Percentiles rank a stretch among this genome's conserved stretches.
Evolutionary conservation across 495 filamentous ascomycete genomes (phyloP).

Genomic region (Evernia prunastri): DNA sequence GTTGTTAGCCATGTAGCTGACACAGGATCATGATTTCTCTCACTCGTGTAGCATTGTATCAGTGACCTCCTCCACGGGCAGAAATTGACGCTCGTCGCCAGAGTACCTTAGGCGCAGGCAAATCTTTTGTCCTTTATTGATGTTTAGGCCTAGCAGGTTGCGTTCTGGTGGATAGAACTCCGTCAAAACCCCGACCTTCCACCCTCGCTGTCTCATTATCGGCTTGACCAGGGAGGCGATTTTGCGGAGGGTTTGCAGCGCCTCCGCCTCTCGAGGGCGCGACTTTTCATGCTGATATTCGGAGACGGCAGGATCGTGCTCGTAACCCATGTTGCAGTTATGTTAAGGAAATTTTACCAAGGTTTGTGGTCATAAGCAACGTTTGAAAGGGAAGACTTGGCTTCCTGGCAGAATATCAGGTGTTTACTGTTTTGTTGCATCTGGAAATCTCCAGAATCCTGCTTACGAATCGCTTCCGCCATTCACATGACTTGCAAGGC

Average conservation of each 20-base stretch:
- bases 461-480: neutral
- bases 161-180: conserved; percentile 77
- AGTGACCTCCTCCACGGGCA: conserved; percentile 69
- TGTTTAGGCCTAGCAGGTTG: conserved; percentile 78
- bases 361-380: neutral
- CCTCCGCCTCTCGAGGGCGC: conserved; percentile 67
- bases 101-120: conserved; percentile 77
- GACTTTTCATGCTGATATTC: conserved; percentile 74
- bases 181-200: conserved; percentile 70
- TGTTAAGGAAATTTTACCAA: neutral
- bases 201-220: conserved; percentile 80
- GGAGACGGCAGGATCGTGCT: conserved; percentile 62
- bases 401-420: neutral
- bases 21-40: conserved; percentile 20
- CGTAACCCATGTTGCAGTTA: conserved; percentile 25
- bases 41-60: conserved; percentile 95
- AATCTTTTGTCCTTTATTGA: conserved; percentile 69
- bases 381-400: neutral
- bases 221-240: conserved; percentile 89
- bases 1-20: neutral
- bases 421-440: neutral
- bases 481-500: neutral
- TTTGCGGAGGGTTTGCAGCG: conserved; percentile 73
- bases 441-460: neutral
- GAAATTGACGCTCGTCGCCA: conserved; percentile 67